A percentile compares a stretch with the other conserved stretches of the same genome.
phyloP scores from a whole-genome alignment of 257 asterid species.

The Anisodus acutangulus region DNA sequence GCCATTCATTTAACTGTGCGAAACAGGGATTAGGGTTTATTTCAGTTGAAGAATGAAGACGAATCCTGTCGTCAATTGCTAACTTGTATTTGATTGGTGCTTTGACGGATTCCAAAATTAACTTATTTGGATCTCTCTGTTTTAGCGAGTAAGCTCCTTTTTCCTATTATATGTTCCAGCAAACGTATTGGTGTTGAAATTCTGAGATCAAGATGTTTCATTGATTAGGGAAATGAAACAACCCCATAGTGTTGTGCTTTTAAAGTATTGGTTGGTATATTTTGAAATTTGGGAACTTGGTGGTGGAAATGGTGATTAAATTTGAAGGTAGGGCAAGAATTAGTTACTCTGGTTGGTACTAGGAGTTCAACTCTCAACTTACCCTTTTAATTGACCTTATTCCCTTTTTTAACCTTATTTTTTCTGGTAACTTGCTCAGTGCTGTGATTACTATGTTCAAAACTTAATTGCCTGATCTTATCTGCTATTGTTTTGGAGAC shows the following conservation, averaged over 20 bases:
- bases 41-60: not conserved
- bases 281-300: not conserved
- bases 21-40: constrained; percentile 33
- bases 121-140: constrained; percentile 26
- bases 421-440: not conserved
- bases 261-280: not conserved
- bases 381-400: not conserved
- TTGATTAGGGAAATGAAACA: not conserved
- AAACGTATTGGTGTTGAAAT: not conserved
- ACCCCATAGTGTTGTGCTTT: not conserved
- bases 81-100: not conserved
- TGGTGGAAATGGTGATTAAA: not conserved
- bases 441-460: not conserved
- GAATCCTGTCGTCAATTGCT: not conserved
- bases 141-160: constrained; percentile 27
- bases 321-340: not conserved
- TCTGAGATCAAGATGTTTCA: constrained; percentile 20
- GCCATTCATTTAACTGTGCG: constrained; percentile 1
- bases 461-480: not conserved
- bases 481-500: not conserved
- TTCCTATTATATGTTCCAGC: not conserved
- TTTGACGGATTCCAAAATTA: constrained; percentile 4
- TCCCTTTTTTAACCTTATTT: not conserved
- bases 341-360: not conserved
- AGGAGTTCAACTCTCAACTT: not conserved